A percentile compares a stretch with the other conserved stretches of the same genome.
These are phyloP conservation scores for Mentha longifolia DNA, from an alignment of 257 asterid species.

Conservation along the genomic window DNA sequence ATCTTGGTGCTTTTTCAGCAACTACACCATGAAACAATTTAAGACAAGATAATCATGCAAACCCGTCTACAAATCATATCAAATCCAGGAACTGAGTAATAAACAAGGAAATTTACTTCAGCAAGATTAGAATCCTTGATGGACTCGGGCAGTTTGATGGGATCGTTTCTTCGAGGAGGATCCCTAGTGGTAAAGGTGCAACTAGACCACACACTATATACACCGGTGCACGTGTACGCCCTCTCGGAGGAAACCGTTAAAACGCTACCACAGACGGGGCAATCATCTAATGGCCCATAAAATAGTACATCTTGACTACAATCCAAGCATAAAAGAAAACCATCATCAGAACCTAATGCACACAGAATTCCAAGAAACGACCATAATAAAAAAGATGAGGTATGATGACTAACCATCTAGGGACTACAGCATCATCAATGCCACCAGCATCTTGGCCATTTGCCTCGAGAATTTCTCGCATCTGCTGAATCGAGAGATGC, in stretches of 20 bases:
- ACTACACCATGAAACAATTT: slow-evolving; percentile 39
- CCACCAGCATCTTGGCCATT: slow-evolving; percentile 61
- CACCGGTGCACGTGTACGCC: slow-evolving; percentile 58
- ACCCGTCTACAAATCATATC: neutral
- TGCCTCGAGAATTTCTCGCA: slow-evolving; percentile 74
- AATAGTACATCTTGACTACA: slow-evolving; percentile 83
- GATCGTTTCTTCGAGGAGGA: slow-evolving; percentile 67
- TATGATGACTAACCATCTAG: slow-evolving; percentile 62
- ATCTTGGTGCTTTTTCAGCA: slow-evolving; percentile 54
- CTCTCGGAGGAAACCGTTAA: slow-evolving; percentile 40
- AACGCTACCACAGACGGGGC: slow-evolving; percentile 61
- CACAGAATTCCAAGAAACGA: neutral
- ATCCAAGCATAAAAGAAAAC: neutral
- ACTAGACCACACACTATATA: slow-evolving; percentile 73
- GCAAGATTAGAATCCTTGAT: slow-evolving; percentile 47
- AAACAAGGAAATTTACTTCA: slow-evolving; percentile 44
- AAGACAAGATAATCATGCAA: neutral
- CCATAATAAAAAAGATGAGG: neutral
- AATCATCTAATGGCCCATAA: slow-evolving; percentile 61
- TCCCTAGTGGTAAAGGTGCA: slow-evolving; percentile 59
- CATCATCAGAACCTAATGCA: neutral
- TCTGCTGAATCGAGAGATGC: slow-evolving; percentile 69
- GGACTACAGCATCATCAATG: slow-evolving; percentile 75
- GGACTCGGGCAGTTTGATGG: slow-evolving; percentile 64
- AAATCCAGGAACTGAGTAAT: too few relatives aligned